Evolutionary conservation across 2,329 filamentous ascomycete species (phyloP), one percentile per base, ranked within the genome.

Genomic region (Aspergillus bombycis): DNA sequence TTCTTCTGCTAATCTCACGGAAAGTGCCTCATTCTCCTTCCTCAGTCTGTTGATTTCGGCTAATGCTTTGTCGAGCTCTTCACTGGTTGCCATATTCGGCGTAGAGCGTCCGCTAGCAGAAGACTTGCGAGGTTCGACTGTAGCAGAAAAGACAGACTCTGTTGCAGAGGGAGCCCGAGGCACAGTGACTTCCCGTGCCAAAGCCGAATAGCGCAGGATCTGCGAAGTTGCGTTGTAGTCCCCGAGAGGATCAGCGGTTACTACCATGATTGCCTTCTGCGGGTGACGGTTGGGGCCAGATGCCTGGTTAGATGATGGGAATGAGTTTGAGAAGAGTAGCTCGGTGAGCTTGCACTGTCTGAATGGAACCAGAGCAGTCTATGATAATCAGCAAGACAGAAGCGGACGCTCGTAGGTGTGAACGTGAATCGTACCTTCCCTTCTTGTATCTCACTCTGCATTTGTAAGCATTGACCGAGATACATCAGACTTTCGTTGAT

Each of bases 401-500:
- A 21, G 19, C n/a, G n/a, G n/a, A 38, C 38, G 9, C 16, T 46
- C 19, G 30, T 12, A 11, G 8, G 30, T 19, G 9, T 45, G 36
- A 41, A n/a, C 34, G 8, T 53, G 52, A 12, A 19, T n/a, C 76
- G 54, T 83, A 92, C 91, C 86, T 92, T 88, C 14, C 88, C 89
- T 66, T 84, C 89, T 50, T 89, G 89, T 36, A 89, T 85, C 70
- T 94, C 92, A 64, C 91, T 94, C 76, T 97, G 94, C 85, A 97
- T 94, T 75, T 98, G 94, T 71, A 99, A 85, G 75, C 95, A 99
- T 74, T 98, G 95, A 0, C 95, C 95, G 1, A 99, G 85, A 75
- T 97, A 98, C 95, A 99, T 99, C 74, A 99, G 82, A 74, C 92
- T 96, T 78, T 97, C 94, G 74, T 99, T 99, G 76, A 99, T 99